Conservation (phyloP, 2,329 filamentous ascomycete genomes). For the Epichloe amarillans region DNA sequence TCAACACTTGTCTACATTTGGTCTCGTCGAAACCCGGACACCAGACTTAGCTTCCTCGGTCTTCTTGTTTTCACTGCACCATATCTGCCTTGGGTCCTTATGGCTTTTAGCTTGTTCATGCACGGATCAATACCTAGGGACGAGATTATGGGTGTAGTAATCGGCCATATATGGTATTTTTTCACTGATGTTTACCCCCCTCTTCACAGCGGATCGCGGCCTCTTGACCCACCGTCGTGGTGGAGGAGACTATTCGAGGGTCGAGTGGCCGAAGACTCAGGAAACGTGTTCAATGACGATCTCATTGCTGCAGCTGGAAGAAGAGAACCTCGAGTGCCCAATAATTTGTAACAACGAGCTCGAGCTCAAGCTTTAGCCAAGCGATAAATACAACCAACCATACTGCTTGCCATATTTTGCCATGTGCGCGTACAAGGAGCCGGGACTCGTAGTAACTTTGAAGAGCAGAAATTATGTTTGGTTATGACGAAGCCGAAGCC, state of each 20-base stretch:
- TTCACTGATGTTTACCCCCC: slow-evolving; percentile 97
- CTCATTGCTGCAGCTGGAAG: slow-evolving; percentile 42
- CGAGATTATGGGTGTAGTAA: slow-evolving; percentile 87
- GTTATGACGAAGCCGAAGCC: neutral
- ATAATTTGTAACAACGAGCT: neutral
- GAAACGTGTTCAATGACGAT: slow-evolving; percentile 46
- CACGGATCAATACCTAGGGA: slow-evolving; percentile 86
- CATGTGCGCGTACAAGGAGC: neutral
- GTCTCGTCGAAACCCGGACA: slow-evolving; percentile 89
- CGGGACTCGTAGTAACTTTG: neutral
- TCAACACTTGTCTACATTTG: slow-evolving; percentile 96
- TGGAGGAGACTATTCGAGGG: slow-evolving; percentile 77
- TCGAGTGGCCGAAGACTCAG: slow-evolving; percentile 32
- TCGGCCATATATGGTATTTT: slow-evolving; percentile 98
- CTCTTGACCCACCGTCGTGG: slow-evolving; percentile 79
- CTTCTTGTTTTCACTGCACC: slow-evolving; percentile 85
- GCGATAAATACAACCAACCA: too few species aligned
- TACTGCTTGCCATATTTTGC: too few species aligned
- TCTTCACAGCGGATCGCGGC: slow-evolving; percentile 69
- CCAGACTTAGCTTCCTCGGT: slow-evolving; percentile 76
- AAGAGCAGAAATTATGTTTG: neutral
- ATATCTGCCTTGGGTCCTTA: slow-evolving; percentile 90
- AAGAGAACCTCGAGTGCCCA: slow-evolving; percentile 10
- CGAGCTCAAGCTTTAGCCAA: neutral
- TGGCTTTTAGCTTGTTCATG: slow-evolving; percentile 83